Percentiles rank a stretch among this genome's conserved stretches.
These are phyloP conservation scores for Lentinula raphanica DNA, from an alignment of 768 basidiomycete species.

Conservation along the genomic window DNA sequence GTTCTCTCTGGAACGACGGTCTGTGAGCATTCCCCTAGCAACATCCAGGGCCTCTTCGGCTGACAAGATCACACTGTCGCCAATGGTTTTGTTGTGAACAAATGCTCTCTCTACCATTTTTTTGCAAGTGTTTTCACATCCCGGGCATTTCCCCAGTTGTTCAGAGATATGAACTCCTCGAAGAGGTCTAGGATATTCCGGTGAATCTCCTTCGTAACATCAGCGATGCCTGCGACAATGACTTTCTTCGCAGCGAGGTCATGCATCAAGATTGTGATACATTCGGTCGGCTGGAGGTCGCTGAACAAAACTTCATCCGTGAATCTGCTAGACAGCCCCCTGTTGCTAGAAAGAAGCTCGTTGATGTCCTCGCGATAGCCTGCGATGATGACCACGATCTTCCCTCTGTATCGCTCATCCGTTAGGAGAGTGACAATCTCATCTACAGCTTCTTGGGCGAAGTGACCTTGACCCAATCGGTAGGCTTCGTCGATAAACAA, in stretches of 20 bases:
- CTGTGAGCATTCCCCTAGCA: background rate
- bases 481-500: constrained; percentile 74
- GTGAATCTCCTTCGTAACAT: constrained; percentile 13
- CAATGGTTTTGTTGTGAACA: constrained; percentile 1
- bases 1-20: background rate
- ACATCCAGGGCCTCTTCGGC: background rate
- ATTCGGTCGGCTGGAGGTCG: constrained; percentile 29
- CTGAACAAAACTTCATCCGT: constrained; percentile 37
- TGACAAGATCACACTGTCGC: background rate
- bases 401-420: constrained; percentile 31
- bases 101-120: constrained; percentile 27
- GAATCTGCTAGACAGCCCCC: constrained; percentile 42
- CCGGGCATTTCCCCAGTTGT: constrained; percentile 46
- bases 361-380: constrained; percentile 47
- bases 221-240: constrained; percentile 18
- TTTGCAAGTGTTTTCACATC: constrained; percentile 36
- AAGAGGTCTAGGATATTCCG: constrained; percentile 23
- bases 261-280: constrained; percentile 29
- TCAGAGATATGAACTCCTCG: constrained; percentile 24
- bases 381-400: constrained; percentile 41
- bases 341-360: constrained; percentile 32
- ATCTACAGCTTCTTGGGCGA: constrained; percentile 69
- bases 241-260: constrained; percentile 28
- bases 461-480: constrained; percentile 52
- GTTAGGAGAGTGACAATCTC: constrained; percentile 54